These are phyloP conservation scores for Calonectria fujianensis DNA, from an alignment of 2,329 filamentous ascomycete species.

Conservation along the genomic window DNA sequence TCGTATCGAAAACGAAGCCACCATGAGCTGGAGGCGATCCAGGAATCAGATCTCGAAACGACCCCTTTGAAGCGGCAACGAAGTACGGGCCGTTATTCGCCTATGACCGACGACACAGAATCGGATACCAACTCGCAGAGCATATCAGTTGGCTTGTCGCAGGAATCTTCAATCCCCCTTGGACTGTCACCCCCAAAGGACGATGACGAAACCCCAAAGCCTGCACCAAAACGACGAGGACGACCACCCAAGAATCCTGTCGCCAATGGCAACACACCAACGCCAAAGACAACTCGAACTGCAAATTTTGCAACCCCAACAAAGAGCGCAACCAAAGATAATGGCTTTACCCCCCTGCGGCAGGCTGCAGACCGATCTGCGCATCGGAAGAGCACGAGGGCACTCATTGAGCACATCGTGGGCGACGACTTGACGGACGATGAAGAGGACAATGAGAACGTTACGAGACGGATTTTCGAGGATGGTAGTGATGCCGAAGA, in stretches of 20 bases:
- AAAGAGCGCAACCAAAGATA: constrained; percentile 57
- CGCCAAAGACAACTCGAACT: constrained; percentile 61
- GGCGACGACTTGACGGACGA: constrained; percentile 80
- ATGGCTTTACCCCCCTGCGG: constrained; percentile 76
- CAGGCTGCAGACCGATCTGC: constrained; percentile 89
- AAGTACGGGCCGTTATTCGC: constrained; percentile 44
- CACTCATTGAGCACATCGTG: constrained; percentile 83
- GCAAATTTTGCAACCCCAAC: constrained; percentile 63
- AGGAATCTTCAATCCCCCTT: constrained; percentile 34
- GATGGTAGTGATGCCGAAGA: constrained; percentile 73
- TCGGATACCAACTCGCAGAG: constrained; percentile 51
- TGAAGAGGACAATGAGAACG: constrained; percentile 82
- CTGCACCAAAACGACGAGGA: constrained; percentile 61
- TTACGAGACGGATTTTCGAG: constrained; percentile 82
- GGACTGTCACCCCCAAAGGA: constrained; percentile 43
- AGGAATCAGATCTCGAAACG: constrained; percentile 53
- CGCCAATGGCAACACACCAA: constrained; percentile 59
- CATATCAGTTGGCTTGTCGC: constrained; percentile 29
- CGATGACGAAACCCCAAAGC: constrained; percentile 55
- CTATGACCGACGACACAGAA: constrained; percentile 32
- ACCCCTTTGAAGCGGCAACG: constrained; percentile 60
- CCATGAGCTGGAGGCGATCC: constrained; percentile 54
- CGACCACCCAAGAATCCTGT: constrained; percentile 58
- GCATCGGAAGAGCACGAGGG: constrained; percentile 86
- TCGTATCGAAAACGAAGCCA: constrained; percentile 52